Conservation (phyloP, 2,329 filamentous ascomycete species). For the Epichloe sibirici region DNA sequence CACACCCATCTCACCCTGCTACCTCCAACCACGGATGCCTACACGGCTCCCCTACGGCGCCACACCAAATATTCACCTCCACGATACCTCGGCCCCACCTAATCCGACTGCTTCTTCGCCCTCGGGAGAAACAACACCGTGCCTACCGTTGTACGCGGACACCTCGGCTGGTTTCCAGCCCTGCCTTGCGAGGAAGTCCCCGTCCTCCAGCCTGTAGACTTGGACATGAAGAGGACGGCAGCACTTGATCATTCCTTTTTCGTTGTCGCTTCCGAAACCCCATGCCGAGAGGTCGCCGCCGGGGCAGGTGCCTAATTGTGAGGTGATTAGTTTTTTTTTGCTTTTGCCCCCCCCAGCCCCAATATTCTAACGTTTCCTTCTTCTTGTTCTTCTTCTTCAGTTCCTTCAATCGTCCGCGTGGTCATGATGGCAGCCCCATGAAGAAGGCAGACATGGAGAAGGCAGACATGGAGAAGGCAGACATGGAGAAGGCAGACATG, state of each 20-base stretch:
- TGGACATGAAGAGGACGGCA: slow-evolving; percentile 66
- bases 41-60: too few relatives aligned
- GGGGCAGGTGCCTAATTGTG: slow-evolving; percentile 51
- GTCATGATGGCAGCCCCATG: too few relatives aligned
- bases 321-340: neutral
- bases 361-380: neutral
- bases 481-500: too few relatives aligned
- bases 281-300: slow-evolving; percentile 73
- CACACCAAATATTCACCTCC: too few relatives aligned
- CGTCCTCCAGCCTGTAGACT: slow-evolving; percentile 51
- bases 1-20: too few relatives aligned
- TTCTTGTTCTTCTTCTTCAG: neutral
- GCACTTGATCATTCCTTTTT: slow-evolving; percentile 55
- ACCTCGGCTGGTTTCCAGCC: slow-evolving; percentile 51
- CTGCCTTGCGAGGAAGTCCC: slow-evolving; percentile 31
- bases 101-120: slow-evolving; percentile 10
- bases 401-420: neutral
- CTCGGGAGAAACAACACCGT: slow-evolving; percentile 35
- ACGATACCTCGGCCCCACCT: too few relatives aligned
- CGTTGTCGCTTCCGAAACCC: slow-evolving; percentile 61
- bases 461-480: neutral
- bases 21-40: too few relatives aligned
- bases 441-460: neutral
- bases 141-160: slow-evolving; percentile 51
- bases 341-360: neutral